Evolutionary conservation across 768 basidiomycete genomes (phyloP), one percentile per base, ranked within the genome.

Genomic region (Trametes sanguinea): DNA sequence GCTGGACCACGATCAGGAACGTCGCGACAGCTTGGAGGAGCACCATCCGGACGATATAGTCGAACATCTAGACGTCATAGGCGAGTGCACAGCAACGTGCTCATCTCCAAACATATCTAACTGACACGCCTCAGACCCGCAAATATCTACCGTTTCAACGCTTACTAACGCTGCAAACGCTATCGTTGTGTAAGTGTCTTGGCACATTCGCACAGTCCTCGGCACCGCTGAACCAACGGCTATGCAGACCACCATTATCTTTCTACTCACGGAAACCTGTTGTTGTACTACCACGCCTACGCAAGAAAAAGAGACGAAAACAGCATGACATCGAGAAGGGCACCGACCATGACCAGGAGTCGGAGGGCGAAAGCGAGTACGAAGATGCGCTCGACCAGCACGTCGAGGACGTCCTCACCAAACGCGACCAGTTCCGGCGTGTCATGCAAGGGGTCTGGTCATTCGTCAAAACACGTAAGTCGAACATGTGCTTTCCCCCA

Each of bases 31-130:
- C 30, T 60, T 71, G 39, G 69, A 72, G 2, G 69, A 75, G 22
- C 80, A 84, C 58, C 88, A 93, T 69, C 83, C 87, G 62, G 89
- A 93, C 68, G 88, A 91, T 67, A 83, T 93, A 50, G 89, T 94
- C 5, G 92, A 93, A 63, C 87, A 93, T 71, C 75, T 94, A 65
- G 92, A 94, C 73, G 87, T 85, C 45, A 89, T 92, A 61, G 89
- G 89, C 87, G 35, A 37, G 6, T 37, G 35, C 35, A 37, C 66
- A 47, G 77, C 32, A 42, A 35, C 11, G 42, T 17, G 27, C 40
- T 46, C 53, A 37, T 63, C 44, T 56, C 30, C 53, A 32, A 10
- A 27, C 16, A 32, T n/a, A 17, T 9, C 50, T 45, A 16, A 59
- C 4, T 7, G 7, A 10, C 30, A 22, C 33, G 53, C 63, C 52